These are phyloP conservation scores for Fusarium chaquense DNA, from an alignment of 2,329 filamentous ascomycete species.

Conservation along the genomic window DNA sequence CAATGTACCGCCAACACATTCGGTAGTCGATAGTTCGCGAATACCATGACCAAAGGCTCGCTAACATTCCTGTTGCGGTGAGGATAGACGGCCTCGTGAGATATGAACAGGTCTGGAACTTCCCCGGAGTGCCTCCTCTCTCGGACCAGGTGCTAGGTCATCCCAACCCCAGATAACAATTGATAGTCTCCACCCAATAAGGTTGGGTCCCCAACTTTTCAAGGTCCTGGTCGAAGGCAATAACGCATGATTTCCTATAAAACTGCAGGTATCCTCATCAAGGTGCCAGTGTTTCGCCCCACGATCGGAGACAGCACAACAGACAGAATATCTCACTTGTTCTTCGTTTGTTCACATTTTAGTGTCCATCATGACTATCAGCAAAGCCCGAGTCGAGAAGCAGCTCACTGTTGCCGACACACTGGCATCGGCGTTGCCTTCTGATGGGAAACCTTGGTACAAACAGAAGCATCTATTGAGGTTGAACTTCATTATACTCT, in stretches of 20 bases:
- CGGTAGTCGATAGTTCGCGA: too few species aligned
- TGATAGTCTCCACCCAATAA: neutral
- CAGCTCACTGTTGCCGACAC: neutral
- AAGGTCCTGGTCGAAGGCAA: too few species aligned
- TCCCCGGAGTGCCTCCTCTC: neutral
- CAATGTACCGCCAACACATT: neutral
- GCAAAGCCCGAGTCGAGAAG: neutral
- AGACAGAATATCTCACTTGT: too few species aligned
- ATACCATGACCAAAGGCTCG: too few species aligned
- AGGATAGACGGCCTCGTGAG: neutral
- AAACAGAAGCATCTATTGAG: neutral
- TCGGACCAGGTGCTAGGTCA: neutral
- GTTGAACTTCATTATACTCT: neutral
- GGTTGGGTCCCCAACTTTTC: neutral
- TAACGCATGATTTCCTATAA: neutral
- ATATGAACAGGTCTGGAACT: neutral
- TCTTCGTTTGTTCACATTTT: fast-evolving
- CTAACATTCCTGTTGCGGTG: too few species aligned
- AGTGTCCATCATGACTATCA: neutral
- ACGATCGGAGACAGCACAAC: too few species aligned
- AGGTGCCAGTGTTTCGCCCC: neutral
- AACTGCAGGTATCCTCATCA: neutral
- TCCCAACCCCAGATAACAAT: neutral
- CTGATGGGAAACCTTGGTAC: neutral
- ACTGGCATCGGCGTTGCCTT: neutral